Evolutionary conservation across 495 filamentous ascomycete species (phyloP), one percentile per base, ranked within the genome.

Genomic region (Talaromyces trachyspermus): DNA sequence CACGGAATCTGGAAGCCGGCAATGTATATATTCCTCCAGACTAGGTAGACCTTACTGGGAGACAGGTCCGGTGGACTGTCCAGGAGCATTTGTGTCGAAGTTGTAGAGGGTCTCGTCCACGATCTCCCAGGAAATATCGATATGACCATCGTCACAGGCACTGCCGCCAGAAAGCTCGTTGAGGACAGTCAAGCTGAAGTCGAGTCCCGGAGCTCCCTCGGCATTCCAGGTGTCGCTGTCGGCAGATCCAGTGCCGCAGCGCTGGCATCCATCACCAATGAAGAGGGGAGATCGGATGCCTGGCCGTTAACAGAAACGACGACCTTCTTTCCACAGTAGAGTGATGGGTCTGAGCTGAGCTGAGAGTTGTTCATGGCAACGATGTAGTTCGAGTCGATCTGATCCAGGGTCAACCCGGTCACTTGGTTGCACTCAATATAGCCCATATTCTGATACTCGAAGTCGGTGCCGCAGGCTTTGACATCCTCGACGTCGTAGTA

Each of bases 381-480:
- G 14, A 50, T 36, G 22, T 51, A 48, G 43, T 54, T 51, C 22
- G 52, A 39, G 48, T 51, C 37, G 19, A 54, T 47, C 19, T 54
- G 15, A 19, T 54, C 14, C 2, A 54, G 39, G n/a, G 52, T 41
- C 23, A 54, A 26, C 4, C 32, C 32, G 5, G 94, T 50, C 18
- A 22, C 18, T 17, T 41, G 49, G 32, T 39, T 50, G 39, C 52
- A 54, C 52, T 42, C 43, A 18, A 54, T 43, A 5, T 26, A 33
- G 10, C 52, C 52, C 14, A 24, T 18, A 25, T 54, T 54, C 43
- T 51, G 52, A 6, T 36, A 29, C 11, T 30, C 2, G 40, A 54
- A 54, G 11, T 33, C 22, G 26, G 52, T 51, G n/a, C 49, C 48
- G 22, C 52, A 54, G 6, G 43, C 49, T 18, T 48, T 37, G 5